Base-by-base conservation (phyloP, 805 yeast genomes). In the Candida lessepsii region DNA sequence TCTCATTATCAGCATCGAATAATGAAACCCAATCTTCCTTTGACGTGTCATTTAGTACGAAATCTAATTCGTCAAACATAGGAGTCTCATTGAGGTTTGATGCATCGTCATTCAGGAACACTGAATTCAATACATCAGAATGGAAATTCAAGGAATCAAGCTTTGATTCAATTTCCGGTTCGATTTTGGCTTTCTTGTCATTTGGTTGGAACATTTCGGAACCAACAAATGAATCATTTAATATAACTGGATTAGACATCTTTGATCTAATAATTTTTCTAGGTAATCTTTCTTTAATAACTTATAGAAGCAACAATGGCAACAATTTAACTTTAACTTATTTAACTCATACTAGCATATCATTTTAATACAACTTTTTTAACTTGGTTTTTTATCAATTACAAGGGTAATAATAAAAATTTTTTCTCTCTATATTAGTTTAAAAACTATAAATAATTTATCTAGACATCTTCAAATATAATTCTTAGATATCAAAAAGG, bases 11-110 rank as follows among this genome's bases (percentile, higher is more conserved):
- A 27, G 53, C 64, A 37, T 60, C 66, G 55, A 83, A 81, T 42
- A 83, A 67, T 10, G 88, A 76, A 31, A 74, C 77, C 87, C 88
- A 81, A 49, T 73, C 74, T 26, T 75, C 71, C 44, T 65, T 67
- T 49, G 61, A 60, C 35, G 57, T 52, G 39, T 71, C 70, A 42
- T 67, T 72, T 39, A 67, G 55, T 39, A 66, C 61, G 40, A 65
- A 66, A 47, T 68, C 76, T 44, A 61, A 53, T 40, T 78, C 78
- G 52, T 78, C 83, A 51, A 81, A 81, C 76, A 81, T 75, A 42
- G 86, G 82, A 51, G 80, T 68, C 37, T 61, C 56, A 48, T 73
- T 76, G 19, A 37, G 27, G 17, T 39, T 39, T 17, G 40, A 40
- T 55, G 58, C 40, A 57, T 47, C 31, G 37, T 61, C 67, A 45